These are phyloP conservation scores for Aphanomyces stellatus DNA, from an alignment of 352 stramenopile species.

Conservation along the genomic window DNA sequence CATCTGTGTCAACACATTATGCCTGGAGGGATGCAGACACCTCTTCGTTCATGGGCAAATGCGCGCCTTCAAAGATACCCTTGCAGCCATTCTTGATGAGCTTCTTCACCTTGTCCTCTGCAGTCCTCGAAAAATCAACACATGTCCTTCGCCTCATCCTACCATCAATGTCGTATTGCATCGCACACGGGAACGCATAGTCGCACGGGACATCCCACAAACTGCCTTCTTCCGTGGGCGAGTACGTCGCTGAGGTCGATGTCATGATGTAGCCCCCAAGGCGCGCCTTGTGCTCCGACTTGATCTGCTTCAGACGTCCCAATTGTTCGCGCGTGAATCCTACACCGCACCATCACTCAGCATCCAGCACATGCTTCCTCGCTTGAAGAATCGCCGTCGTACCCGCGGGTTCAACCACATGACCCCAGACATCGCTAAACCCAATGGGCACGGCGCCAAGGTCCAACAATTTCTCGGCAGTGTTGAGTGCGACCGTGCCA, in stretches of 20 bases:
- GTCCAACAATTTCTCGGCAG: slow-evolving; percentile 93
- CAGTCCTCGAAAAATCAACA: neutral
- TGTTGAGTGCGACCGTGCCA: slow-evolving; percentile 90
- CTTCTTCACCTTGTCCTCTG: slow-evolving; percentile 29
- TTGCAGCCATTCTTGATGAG: slow-evolving; percentile 86
- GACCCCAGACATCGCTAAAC: slow-evolving; percentile 93
- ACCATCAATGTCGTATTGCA: slow-evolving; percentile 88
- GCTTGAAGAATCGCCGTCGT: slow-evolving; percentile 43
- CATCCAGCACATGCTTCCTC: too few species aligned
- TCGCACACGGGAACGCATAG: slow-evolving; percentile 94
- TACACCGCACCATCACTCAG: neutral
- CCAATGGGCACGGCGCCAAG: slow-evolving; percentile 94
- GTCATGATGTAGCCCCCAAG: slow-evolving; percentile 85
- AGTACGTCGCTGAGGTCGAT: slow-evolving; percentile 81
- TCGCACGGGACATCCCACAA: slow-evolving; percentile 91
- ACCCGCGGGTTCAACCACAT: slow-evolving; percentile 92
- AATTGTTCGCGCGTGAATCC: slow-evolving; percentile 67
- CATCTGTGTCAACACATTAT: neutral
- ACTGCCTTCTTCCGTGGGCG: slow-evolving; percentile 57
- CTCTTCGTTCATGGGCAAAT: slow-evolving; percentile 73
- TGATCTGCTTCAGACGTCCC: slow-evolving; percentile 67
- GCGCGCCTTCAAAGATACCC: slow-evolving; percentile 80
- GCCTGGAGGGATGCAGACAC: slow-evolving; percentile 16
- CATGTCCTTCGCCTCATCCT: slow-evolving; percentile 28
- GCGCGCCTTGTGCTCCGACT: slow-evolving; percentile 69